phyloP scores from a whole-genome alignment of 2,329 filamentous ascomycete species.

The Colletotrichum sp. region DNA sequence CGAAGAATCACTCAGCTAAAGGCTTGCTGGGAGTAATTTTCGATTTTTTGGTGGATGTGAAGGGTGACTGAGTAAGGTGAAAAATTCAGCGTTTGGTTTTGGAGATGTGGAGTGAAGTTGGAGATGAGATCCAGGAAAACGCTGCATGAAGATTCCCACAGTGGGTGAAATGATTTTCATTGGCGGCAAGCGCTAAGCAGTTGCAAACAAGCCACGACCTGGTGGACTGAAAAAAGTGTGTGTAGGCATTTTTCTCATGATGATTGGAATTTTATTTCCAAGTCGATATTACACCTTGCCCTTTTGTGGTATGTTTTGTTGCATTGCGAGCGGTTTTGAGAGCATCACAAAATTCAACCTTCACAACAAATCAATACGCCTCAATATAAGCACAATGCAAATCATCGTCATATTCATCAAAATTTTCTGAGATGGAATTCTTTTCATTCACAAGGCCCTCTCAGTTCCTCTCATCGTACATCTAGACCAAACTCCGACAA shows the following conservation, averaged over 20 bases:
- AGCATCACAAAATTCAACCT: neutral
- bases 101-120: constrained; percentile 18
- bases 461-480: neutral
- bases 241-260: neutral
- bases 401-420: neutral
- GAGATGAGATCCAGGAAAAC: constrained; percentile 7
- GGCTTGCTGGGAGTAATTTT: neutral
- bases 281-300: neutral
- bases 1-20: neutral
- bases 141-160: constrained; percentile 14
- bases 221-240: neutral
- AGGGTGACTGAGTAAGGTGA: neutral
- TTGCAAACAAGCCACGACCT: neutral
- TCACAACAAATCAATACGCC: rapidly evolving
- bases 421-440: neutral
- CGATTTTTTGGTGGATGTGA: neutral
- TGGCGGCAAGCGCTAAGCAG: neutral
- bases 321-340: neutral
- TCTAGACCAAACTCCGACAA: neutral
- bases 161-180: neutral
- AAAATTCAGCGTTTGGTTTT: constrained; percentile 2
- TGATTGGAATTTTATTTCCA: neutral
- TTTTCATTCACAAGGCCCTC: neutral
- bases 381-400: neutral
- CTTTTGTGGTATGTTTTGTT: neutral